phyloP scores from a whole-genome alignment of 1,284 basidiomycete species.

The Ceraceosorus bombacis region DNA sequence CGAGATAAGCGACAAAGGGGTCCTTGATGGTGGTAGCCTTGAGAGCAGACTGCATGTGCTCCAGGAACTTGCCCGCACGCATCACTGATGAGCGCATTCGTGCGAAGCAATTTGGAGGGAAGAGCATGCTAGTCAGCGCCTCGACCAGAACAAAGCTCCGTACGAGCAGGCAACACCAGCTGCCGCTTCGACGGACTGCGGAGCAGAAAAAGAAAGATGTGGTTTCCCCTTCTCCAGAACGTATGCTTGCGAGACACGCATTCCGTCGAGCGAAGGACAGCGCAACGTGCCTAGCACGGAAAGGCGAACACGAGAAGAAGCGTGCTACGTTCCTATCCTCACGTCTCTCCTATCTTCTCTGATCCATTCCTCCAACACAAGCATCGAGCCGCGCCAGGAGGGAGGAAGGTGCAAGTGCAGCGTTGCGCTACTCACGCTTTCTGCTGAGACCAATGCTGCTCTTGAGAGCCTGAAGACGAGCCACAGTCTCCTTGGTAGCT shows the following conservation, averaged over 20 bases:
- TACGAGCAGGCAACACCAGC: background rate
- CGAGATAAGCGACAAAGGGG: slow-evolving; percentile 67
- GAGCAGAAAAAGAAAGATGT: too few relatives aligned
- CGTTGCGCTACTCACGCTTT: slow-evolving; percentile 45
- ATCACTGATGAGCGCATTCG: slow-evolving; percentile 58
- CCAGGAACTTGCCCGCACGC: slow-evolving; percentile 85
- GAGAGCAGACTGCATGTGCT: slow-evolving; percentile 86
- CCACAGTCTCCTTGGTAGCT: slow-evolving; percentile 50
- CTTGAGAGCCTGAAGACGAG: slow-evolving; percentile 49
- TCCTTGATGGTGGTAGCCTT: slow-evolving; percentile 62
- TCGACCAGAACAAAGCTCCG: background rate
- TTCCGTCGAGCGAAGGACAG: too few relatives aligned
- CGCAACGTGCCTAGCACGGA: too few relatives aligned
- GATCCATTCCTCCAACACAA: too few relatives aligned
- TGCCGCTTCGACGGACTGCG: too few relatives aligned
- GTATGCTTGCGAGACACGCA: too few relatives aligned
- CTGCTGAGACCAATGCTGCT: slow-evolving; percentile 49
- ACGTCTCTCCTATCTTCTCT: too few relatives aligned
- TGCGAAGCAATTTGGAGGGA: slow-evolving; percentile 1
- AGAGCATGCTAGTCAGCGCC: background rate
- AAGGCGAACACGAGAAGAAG: too few relatives aligned
- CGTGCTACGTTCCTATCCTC: too few relatives aligned
- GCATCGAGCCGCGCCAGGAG: too few relatives aligned
- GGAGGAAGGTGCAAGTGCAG: too few relatives aligned
- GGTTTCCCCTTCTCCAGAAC: too few relatives aligned